Evolutionary conservation across 306 rosid genomes (phyloP).

Genomic region (Castanea sativa): DNA sequence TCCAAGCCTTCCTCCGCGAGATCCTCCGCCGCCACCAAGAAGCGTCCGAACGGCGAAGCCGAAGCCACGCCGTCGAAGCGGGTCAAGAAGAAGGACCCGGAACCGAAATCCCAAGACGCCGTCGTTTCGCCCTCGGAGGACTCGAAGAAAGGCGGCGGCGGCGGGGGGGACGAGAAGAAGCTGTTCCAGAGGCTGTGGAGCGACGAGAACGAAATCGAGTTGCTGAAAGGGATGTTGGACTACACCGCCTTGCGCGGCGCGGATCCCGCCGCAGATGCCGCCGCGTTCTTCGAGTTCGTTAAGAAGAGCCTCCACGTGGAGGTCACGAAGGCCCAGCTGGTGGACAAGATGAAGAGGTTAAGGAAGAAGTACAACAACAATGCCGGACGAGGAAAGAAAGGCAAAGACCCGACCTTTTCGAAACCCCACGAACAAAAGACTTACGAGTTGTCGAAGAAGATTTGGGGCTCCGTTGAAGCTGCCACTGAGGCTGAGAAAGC

Average conservation of each 20-base stretch:
- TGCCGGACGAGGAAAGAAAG: slow-evolving; percentile 30
- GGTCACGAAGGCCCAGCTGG: slow-evolving; percentile 31
- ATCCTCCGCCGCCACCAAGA: slow-evolving; percentile 29
- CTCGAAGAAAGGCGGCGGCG: slow-evolving; percentile 24
- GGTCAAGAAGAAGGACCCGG: slow-evolving; percentile 38
- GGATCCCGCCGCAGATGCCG: slow-evolving; percentile 27
- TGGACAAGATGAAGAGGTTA: slow-evolving; percentile 51
- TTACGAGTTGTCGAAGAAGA: slow-evolving; percentile 48
- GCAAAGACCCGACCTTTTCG: slow-evolving; percentile 13
- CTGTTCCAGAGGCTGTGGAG: slow-evolving; percentile 53
- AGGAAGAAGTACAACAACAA: slow-evolving; percentile 47
- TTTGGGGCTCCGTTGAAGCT: slow-evolving; percentile 43
- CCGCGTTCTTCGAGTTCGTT: slow-evolving; percentile 43
- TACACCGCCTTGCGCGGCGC: slow-evolving; percentile 28
- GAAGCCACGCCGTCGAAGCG: slow-evolving; percentile 28
- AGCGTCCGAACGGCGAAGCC: slow-evolving; percentile 19
- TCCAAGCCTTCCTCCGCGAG: slow-evolving; percentile 28
- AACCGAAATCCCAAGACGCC: slow-evolving; percentile 11
- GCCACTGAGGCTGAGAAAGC: not conserved
- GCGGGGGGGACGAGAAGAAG: slow-evolving; percentile 37
- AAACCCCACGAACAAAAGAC: slow-evolving; percentile 41
- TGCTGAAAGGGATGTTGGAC: slow-evolving; percentile 47
- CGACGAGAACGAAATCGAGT: slow-evolving; percentile 49
- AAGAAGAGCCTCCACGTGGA: slow-evolving; percentile 46
- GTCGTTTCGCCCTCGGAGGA: slow-evolving; percentile 24